These are phyloP conservation scores for Somion occarium DNA, from an alignment of 1,284 basidiomycete species.

Conservation along the genomic window DNA sequence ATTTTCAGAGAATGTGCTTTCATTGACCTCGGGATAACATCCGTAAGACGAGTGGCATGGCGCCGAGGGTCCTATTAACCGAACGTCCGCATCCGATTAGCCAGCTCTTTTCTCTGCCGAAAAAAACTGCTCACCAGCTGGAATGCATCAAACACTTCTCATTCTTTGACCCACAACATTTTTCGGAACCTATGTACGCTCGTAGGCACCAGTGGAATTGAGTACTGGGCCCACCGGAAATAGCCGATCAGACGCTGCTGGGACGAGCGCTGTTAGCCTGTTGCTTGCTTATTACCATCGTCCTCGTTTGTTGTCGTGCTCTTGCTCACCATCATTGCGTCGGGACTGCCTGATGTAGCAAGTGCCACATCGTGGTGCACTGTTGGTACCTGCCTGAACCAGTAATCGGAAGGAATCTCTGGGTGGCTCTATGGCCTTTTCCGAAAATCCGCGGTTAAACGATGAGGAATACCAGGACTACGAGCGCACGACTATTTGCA, in stretches of 20 bases:
- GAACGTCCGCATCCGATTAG: neutral
- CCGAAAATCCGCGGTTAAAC: neutral
- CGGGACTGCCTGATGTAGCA: no score
- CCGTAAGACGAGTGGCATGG: neutral
- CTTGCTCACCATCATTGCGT: no score
- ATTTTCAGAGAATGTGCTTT: neutral
- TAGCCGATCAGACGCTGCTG: neutral
- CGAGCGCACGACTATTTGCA: conserved; percentile 18
- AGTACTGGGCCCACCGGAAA: neutral
- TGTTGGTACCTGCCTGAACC: no score
- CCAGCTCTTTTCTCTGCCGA: neutral
- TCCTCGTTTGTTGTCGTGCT: no score
- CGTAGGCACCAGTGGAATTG: neutral
- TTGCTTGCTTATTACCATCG: no score
- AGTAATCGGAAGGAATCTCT: no score
- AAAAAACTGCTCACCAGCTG: neutral
- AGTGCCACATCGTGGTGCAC: no score
- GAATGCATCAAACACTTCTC: neutral
- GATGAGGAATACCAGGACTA: neutral
- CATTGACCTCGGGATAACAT: neutral
- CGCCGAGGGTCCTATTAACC: neutral
- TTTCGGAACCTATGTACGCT: neutral
- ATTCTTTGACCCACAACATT: neutral
- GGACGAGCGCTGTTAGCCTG: no score
- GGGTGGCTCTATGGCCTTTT: neutral